phyloP scores from a whole-genome alignment of 495 filamentous ascomycete species.

The Sordaria brevicollis region DNA sequence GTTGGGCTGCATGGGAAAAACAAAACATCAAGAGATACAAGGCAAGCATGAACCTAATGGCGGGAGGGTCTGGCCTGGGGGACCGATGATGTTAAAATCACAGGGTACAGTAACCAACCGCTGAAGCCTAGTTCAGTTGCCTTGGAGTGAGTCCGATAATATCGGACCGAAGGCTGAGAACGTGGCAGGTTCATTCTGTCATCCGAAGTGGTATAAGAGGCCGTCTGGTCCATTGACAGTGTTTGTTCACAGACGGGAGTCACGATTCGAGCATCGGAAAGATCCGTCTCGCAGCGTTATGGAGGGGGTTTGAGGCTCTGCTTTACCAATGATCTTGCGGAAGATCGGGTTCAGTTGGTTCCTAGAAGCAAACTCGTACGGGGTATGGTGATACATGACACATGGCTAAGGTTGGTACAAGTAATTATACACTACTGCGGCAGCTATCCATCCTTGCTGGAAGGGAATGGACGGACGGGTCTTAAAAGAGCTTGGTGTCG shows the following conservation, averaged over 20 bases:
- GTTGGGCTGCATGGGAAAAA: not conserved
- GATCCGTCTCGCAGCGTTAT: not conserved
- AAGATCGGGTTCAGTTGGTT: not conserved
- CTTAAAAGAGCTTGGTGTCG: constrained; percentile 34
- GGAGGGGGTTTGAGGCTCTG: not conserved
- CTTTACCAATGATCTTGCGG: not conserved
- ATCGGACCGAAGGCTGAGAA: not conserved
- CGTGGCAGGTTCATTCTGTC: not conserved
- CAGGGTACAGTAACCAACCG: not conserved
- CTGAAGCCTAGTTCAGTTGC: not conserved
- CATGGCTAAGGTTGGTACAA: not conserved
- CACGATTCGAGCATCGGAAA: not conserved
- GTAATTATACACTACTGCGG: not conserved
- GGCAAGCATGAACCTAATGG: not conserved
- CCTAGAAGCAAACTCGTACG: not conserved
- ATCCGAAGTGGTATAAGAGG: not conserved
- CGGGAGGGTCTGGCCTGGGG: not conserved
- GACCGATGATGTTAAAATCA: not conserved
- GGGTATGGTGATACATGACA: not conserved
- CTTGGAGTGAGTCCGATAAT: not conserved
- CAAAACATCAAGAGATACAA: not conserved
- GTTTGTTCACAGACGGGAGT: not conserved
- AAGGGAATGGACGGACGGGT: not conserved
- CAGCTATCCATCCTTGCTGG: not conserved
- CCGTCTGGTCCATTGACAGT: not conserved